Evolutionary conservation across 2,329 filamentous ascomycete species (phyloP).

Genomic region (Stemphylium beticola): DNA sequence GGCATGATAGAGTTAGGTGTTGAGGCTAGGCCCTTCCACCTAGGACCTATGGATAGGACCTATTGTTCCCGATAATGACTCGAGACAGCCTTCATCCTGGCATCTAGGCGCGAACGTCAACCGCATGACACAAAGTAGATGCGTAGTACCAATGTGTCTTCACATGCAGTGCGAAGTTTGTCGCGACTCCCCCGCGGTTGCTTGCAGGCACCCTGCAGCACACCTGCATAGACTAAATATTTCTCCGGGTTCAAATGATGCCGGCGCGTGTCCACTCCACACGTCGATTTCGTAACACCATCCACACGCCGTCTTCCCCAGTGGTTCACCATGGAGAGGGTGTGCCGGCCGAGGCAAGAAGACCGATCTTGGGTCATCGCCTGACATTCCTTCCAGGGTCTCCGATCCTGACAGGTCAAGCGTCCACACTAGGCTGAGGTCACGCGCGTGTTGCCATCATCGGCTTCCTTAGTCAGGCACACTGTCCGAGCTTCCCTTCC

Average conservation of each 20-base stretch:
- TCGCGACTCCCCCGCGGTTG: not conserved
- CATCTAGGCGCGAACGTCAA: not conserved
- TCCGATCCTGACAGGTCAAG: slow-evolving; percentile 3
- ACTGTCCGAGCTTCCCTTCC: slow-evolving; percentile 29
- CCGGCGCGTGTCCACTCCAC: slow-evolving; percentile 24
- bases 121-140: not conserved
- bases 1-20: not conserved
- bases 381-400: slow-evolving; percentile 24
- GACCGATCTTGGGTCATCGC: slow-evolving; percentile 23
- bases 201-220: slow-evolving; percentile 5
- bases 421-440: slow-evolving; percentile 26
- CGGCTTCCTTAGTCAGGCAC: slow-evolving; percentile 13
- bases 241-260: slow-evolving; percentile 13
- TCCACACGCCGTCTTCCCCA: slow-evolving; percentile 16
- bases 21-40: not conserved
- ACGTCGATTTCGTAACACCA: slow-evolving; percentile 18
- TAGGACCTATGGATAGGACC: too few relatives aligned
- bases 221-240: not conserved
- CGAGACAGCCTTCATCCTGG: not conserved
- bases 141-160: not conserved
- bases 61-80: too few relatives aligned
- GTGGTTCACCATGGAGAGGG: slow-evolving; percentile 13
- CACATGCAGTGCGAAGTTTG: slow-evolving; percentile 1
- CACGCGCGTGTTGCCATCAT: slow-evolving; percentile 30
- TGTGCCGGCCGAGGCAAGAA: slow-evolving; percentile 15